Evolutionary conservation across 768 basidiomycete species (phyloP).

Genomic region (Pleurotus giganteus): DNA sequence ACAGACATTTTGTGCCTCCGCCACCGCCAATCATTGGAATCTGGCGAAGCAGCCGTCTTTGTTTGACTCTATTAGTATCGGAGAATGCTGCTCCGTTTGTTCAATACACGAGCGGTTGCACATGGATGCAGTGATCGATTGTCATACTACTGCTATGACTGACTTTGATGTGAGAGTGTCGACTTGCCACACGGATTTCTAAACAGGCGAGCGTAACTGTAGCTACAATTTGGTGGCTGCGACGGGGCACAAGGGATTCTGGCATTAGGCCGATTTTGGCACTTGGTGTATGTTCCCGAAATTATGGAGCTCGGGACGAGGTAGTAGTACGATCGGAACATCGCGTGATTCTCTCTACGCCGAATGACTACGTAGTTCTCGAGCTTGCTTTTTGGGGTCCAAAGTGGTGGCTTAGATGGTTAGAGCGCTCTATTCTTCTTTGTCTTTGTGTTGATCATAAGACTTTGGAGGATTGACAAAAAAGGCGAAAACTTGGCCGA

Average conservation of each 20-base stretch:
- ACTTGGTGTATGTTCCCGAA: background rate
- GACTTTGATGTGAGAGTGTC: background rate
- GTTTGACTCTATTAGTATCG: conserved; percentile 2
- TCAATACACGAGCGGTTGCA: too few species aligned
- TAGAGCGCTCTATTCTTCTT: background rate
- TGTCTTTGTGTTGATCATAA: background rate
- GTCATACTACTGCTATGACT: background rate
- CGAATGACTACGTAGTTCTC: too few species aligned
- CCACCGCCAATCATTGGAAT: background rate
- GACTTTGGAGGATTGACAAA: conserved; percentile 7
- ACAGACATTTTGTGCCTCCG: conserved; percentile 7
- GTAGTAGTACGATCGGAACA: background rate
- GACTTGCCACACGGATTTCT: background rate
- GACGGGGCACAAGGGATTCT: background rate
- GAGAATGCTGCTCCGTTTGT: conserved; percentile 1
- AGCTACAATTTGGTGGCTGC: background rate
- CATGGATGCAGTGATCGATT: background rate
- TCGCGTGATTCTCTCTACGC: background rate
- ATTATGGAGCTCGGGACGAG: background rate
- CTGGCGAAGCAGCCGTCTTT: background rate
- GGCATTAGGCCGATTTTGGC: background rate
- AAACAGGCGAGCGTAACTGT: background rate
- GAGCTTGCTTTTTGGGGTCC: background rate
- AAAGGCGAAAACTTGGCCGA: conserved; percentile 14
- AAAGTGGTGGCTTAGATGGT: background rate